Base-by-base conservation (phyloP, 2,329 filamentous ascomycete genomes). In the Trichoderma koningii region DNA sequence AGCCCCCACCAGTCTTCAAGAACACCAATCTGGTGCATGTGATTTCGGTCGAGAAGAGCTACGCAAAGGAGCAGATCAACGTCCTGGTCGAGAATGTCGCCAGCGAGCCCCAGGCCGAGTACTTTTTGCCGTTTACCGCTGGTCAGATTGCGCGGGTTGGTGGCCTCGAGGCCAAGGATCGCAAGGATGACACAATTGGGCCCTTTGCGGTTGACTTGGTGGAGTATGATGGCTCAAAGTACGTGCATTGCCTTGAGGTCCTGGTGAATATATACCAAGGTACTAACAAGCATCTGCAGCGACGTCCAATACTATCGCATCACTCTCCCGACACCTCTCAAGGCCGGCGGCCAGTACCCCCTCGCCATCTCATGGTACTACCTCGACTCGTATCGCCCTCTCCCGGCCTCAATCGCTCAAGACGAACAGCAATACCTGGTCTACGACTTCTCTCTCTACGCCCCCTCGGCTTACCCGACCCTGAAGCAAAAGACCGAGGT, bases 401-500 rank as follows among this genome's bases (percentile, higher is more conserved):
- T 96, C 17, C 95, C 95, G 19, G 89, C 90, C 3, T 80, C 87
- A 62, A 94, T 99, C 74, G 81, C 84, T n/a, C 95, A 99, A 77
- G 84, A 87, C 52, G 92, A 93, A 59, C 87, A 89, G 76, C 95
- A 99, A 79, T 97, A 89, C 79, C 87, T 99, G 61, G 83, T 86
- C 64, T 93, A 96, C 81, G 83, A 87, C 64, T 96, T 97, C 81
- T 94, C 91, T 67, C 90, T 91, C 70, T 97, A 96, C 78, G 85
- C 84, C 53, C 89, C 89, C 17, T 96, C 92, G 10, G 89, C 90
- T 67, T 99, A 99, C 81, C 80, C 84, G 19, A 97, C 93, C 15
- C 77, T 86, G 72, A 97, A 97, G 81, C 95, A 99, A 77, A 97
- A 97, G 86, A 98, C 95, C 45, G 97, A 98, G 79, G 79, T 99